phyloP scores from a whole-genome alignment of 495 filamentous ascomycete genomes.

The Cudoniella acicularis region DNA sequence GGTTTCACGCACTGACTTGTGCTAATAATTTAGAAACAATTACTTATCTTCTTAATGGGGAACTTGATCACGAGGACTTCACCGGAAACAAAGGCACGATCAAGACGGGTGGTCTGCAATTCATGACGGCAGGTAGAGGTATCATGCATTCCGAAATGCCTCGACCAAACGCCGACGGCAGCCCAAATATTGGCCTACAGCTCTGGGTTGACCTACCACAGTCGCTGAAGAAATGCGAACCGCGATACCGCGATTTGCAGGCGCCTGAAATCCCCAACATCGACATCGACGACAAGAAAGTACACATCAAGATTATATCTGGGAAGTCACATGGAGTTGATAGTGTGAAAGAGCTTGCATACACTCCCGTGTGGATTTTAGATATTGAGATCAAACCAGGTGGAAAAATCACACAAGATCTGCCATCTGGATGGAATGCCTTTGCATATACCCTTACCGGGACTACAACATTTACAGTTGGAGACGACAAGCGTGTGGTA shows the following conservation, averaged over 20 bases:
- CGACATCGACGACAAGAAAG: slow-evolving; percentile 64
- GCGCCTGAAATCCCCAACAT: slow-evolving; percentile 73
- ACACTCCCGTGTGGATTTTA: slow-evolving; percentile 91
- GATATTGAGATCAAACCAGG: slow-evolving; percentile 80
- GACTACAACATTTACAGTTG: slow-evolving; percentile 60
- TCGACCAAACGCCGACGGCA: slow-evolving; percentile 69
- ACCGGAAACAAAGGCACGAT: slow-evolving; percentile 86
- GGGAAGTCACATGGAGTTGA: slow-evolving; percentile 82
- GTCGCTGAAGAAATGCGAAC: slow-evolving; percentile 81
- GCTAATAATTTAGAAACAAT: no score
- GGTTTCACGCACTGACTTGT: no score
- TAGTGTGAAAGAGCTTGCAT: slow-evolving; percentile 81
- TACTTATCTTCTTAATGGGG: slow-evolving; percentile 81
- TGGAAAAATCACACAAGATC: slow-evolving; percentile 62
- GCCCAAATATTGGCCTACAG: slow-evolving; percentile 87
- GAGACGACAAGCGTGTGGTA: slow-evolving; percentile 49
- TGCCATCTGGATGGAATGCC: slow-evolving; percentile 84
- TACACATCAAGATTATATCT: slow-evolving; percentile 83
- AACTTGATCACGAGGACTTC: slow-evolving; percentile 94
- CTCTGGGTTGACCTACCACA: slow-evolving; percentile 91
- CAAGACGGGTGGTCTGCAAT: slow-evolving; percentile 81
- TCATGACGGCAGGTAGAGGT: slow-evolving; percentile 93
- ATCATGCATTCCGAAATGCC: slow-evolving; percentile 99
- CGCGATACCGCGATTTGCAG: slow-evolving; percentile 81
- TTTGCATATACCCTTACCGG: slow-evolving; percentile 84